Evolutionary conservation across 2,329 filamentous ascomycete species (phyloP), one percentile per base, ranked within the genome.

Genomic region (Exophiala alcalophila): DNA sequence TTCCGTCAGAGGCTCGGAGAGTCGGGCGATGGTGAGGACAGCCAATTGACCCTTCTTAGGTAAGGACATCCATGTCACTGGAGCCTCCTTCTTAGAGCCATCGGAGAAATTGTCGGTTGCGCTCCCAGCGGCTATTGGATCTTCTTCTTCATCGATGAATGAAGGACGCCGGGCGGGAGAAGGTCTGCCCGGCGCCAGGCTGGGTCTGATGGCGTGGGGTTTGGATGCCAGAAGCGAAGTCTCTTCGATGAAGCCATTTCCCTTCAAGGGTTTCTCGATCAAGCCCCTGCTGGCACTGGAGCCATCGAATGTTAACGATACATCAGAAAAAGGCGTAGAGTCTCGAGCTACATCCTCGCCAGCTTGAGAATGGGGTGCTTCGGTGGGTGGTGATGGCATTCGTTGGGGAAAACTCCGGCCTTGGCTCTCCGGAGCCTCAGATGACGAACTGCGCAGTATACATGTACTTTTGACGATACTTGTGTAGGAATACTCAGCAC

Each of bases 1-100:
- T 59, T 92, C 85, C 0, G 86, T 84, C 24, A 94, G 69, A 3
- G 88, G 88, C 60, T 94, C 89, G 8, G 84, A 87, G 15, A 94
- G 69, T 19, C 89, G 80, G 6, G 87, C 83, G 30, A 94, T 67
- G 0, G 84, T 88, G 35, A 94, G 73, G 44, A 94, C 81, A 20
- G 83, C 67, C 14, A 94, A 74, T 64, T 94, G 88, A 31, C 78
- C 73, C 63, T 89, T 94, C 44, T 78, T 74, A 0, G 89, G 89
- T 1, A 94, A 69, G 9, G 84, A 80, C 27, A 68, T 68, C 86
- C 86, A 92, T 47, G 80, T 76, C 15, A 84, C 76, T 0, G 72
- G 69, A 20, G 71, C 66, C 31, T 70, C 64, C 46, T 57, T 54
- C 16, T 48, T 32, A 5, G 40, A 25, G 4, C 40, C 18, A 23